Evolutionary conservation across 1,139 yeast genomes (phyloP).

Genomic region (Candida labiduridarum): DNA sequence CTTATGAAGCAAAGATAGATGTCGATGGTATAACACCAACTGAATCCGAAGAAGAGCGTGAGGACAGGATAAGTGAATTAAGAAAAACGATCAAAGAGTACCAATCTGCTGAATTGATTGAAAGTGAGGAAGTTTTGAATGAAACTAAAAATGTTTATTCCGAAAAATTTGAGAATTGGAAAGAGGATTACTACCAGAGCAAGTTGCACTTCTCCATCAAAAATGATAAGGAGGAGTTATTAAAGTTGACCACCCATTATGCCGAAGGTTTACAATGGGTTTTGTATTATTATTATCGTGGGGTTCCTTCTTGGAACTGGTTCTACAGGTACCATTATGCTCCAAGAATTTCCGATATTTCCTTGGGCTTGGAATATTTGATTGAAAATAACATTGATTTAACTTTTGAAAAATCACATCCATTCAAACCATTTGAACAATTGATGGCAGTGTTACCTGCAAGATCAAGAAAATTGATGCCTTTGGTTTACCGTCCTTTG

Average conservation of each 20-base stretch:
- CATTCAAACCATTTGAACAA: slow-evolving; percentile 94
- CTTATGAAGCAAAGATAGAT: slow-evolving; percentile 63
- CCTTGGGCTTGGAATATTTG: slow-evolving; percentile 63
- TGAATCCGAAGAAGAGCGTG: slow-evolving; percentile 65
- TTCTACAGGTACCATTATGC: slow-evolving; percentile 86
- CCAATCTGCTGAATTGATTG: slow-evolving; percentile 69
- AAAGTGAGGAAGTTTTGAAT: slow-evolving; percentile 62
- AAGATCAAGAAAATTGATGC: slow-evolving; percentile 81
- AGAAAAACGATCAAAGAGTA: slow-evolving; percentile 60
- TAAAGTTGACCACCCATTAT: slow-evolving; percentile 74
- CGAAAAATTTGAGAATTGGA: slow-evolving; percentile 79
- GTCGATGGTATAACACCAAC: slow-evolving; percentile 70
- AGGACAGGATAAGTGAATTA: slow-evolving; percentile 47
- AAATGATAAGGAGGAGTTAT: slow-evolving; percentile 56
- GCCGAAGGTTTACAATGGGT: slow-evolving; percentile 97
- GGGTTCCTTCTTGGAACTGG: slow-evolving; percentile 96
- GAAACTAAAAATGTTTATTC: slow-evolving; percentile 68
- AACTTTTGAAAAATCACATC: slow-evolving; percentile 68
- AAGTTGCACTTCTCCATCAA: slow-evolving; percentile 68
- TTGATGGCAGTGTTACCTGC: slow-evolving; percentile 98
- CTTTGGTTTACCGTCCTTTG: slow-evolving; percentile 71
- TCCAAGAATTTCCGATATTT: slow-evolving; percentile 87
- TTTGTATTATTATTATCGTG: slow-evolving; percentile 82
- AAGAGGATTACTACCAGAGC: slow-evolving; percentile 74
- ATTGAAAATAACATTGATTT: slow-evolving; percentile 43